Evolutionary conservation across 305 asterid genomes (phyloP).

Genomic region (Nicotiana rustica): DNA sequence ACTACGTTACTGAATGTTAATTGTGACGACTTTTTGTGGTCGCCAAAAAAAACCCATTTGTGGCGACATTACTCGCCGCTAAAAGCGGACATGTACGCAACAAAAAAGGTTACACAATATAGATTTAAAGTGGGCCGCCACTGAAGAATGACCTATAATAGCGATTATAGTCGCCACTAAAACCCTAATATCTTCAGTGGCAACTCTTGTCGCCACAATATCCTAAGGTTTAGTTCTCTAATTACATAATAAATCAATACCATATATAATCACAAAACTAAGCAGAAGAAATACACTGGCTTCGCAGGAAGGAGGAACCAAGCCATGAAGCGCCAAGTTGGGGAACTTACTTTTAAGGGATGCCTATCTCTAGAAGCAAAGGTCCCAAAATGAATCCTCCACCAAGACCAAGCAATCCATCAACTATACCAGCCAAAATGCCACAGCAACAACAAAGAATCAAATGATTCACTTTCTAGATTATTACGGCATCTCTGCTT

Average conservation of each 20-base stretch:
- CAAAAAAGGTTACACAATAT: too few species aligned
- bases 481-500: conserved; percentile 50
- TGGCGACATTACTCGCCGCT: too few species aligned
- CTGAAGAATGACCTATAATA: not conserved
- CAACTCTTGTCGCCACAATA: not conserved
- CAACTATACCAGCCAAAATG: conserved; percentile 71
- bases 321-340: not conserved
- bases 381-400: conserved; percentile 81
- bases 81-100: too few species aligned
- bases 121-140: too few species aligned
- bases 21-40: too few species aligned
- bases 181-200: not conserved
- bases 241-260: conserved; percentile 2
- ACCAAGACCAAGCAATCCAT: conserved; percentile 75
- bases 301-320: not conserved
- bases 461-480: conserved; percentile 57
- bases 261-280: not conserved
- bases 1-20: too few species aligned
- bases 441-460: conserved; percentile 65
- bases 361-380: conserved; percentile 53
- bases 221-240: not conserved
- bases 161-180: not conserved
- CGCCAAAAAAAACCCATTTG: too few species aligned
- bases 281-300: not conserved
- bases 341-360: conserved; percentile 69